Base-by-base conservation (phyloP, 192 early-diverging fungal species). In the Umbelopsis sp. region DNA sequence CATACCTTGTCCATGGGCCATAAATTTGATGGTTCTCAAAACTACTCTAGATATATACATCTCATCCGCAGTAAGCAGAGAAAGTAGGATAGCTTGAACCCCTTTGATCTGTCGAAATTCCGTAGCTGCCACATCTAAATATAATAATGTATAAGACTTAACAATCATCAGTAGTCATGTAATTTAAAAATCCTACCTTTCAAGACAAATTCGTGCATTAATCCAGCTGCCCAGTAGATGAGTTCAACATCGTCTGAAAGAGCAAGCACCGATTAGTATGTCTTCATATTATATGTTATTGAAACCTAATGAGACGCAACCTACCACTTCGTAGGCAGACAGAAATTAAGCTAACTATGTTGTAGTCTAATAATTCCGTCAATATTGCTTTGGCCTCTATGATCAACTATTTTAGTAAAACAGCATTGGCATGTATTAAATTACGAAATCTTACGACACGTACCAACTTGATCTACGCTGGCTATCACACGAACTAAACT, bases 141-240 rank as follows among this genome's bases (percentile, higher is more conserved):
- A n/a, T n/a, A n/a, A n/a, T n/a, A n/a, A n/a, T n/a, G n/a, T n/a
- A n/a, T n/a, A n/a, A n/a, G n/a, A 72, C 25, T 71, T 45, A 12
- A 75, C 8, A 12, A 45, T n/a, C 26, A 65, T 20, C n/a, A 12
- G 25, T 43, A 3, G n/a, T 71, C 0, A 34, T 22, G 21, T 10
- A 10, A 56, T 21, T 52, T 45, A 22, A 6, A 43, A 31, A n/a
- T 43, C 34, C 22, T 75, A 86, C 86, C 87, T 80, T 86, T 88
- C 44, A 86, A 73, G 2, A 86, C 87, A 83, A 86, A 93, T 74
- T 94, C 93, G 74, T 94, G 91, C 77, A 94, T 86, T 2, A 94
- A 73, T 47, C 90, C 90, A 0, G 92, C 77, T 11, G 93, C 83
- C 93, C 93, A 94, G 56, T 88, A 91, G 7, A 89, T 89, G 2